Conservation (phyloP, 495 filamentous ascomycete genomes). For the Cercophora newfieldiana region DNA sequence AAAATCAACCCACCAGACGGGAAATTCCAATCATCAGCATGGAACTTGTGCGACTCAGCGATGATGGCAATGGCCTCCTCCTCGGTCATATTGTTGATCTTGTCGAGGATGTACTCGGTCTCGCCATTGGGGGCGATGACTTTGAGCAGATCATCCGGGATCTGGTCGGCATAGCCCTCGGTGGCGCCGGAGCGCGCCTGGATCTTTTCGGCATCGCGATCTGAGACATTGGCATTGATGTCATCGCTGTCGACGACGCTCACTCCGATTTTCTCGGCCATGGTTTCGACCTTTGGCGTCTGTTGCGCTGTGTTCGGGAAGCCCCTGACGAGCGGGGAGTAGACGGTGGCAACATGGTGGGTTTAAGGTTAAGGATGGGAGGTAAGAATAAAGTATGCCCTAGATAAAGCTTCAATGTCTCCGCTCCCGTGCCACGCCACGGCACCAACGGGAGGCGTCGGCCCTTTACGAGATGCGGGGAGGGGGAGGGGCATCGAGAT, state of each 20-base stretch:
- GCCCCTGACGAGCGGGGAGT: neutral
- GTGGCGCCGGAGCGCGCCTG: conserved; percentile 2
- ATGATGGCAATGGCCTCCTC: conserved; percentile 40
- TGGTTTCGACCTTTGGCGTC: conserved; percentile 3
- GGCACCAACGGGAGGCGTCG: neutral
- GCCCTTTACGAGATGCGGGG: conserved; percentile 4
- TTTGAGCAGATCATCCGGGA: conserved; percentile 38
- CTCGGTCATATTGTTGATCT: conserved; percentile 40
- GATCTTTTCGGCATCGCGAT: conserved; percentile 36
- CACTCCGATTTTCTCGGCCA: conserved; percentile 18
- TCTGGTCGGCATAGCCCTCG: conserved; percentile 31
- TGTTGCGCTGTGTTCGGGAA: neutral
- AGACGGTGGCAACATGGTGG: neutral
- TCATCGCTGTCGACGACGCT: conserved; percentile 19
- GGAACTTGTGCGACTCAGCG: conserved; percentile 31
- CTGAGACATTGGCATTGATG: conserved; percentile 12
- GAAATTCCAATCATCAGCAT: conserved; percentile 44
- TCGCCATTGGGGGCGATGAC: conserved; percentile 41
- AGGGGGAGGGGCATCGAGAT: neutral
- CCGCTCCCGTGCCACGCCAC: neutral
- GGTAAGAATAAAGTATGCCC: neutral
- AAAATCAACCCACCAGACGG: conserved; percentile 14
- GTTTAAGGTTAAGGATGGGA: neutral
- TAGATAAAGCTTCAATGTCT: neutral
- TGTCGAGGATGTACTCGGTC: conserved; percentile 39